Conservation (phyloP, 805 yeast species). For the Ogataea parapolymorpha region DNA sequence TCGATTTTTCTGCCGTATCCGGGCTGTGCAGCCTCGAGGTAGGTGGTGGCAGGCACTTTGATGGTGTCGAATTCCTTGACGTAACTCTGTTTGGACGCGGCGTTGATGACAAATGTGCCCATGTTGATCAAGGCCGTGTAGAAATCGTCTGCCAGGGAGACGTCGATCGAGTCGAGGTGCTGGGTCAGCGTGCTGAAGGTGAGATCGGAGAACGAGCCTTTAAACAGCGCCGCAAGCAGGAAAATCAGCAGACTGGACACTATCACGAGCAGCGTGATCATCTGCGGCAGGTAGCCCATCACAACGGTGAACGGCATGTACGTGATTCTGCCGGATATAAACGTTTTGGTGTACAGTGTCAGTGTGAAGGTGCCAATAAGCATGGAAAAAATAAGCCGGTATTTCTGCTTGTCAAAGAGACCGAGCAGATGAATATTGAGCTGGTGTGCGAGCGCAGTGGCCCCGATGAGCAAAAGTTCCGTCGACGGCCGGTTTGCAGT, state of each 20-base stretch:
- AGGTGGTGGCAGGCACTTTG: conserved; percentile 48
- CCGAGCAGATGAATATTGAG: conserved; percentile 62
- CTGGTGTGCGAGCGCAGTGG: conserved; percentile 58
- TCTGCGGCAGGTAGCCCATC: conserved; percentile 65
- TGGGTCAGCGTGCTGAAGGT: conserved; percentile 34
- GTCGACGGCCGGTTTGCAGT: conserved; percentile 47
- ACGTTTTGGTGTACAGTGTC: conserved; percentile 40
- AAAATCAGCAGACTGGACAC: conserved; percentile 52
- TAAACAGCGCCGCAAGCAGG: conserved; percentile 55
- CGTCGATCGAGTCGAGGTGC: conserved; percentile 36
- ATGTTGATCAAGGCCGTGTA: conserved; percentile 56
- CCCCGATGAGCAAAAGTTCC: conserved; percentile 48
- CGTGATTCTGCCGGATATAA: conserved; percentile 39
- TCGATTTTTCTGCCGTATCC: conserved; percentile 28
- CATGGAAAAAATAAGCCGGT: conserved; percentile 62
- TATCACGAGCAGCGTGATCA: conserved; percentile 50
- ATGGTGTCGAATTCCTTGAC: conserved; percentile 54
- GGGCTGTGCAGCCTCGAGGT: conserved; percentile 40
- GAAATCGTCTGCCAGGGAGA: conserved; percentile 58
- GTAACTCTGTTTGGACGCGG: conserved; percentile 64
- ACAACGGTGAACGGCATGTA: conserved; percentile 54
- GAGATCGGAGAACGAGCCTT: conserved; percentile 34
- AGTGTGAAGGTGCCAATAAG: conserved; percentile 54
- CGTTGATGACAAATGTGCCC: conserved; percentile 62
- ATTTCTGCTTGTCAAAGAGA: conserved; percentile 47